phyloP scores from a whole-genome alignment of 225 moss, liverwort and hornwort genomes.

The Pseudisothecium myosuroides region DNA sequence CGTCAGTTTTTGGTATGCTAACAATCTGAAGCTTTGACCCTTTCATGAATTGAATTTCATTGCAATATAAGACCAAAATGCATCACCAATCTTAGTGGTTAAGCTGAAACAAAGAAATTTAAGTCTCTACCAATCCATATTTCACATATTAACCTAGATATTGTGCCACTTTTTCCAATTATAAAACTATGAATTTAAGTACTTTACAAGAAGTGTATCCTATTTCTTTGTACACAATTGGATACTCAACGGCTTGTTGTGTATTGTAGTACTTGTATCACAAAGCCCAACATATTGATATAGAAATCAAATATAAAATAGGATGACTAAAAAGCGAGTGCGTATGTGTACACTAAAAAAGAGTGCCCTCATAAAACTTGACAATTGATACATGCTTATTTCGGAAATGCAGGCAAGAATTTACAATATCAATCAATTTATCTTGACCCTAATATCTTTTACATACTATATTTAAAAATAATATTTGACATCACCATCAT shows the following conservation, averaged over 20 bases:
- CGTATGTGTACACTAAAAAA: no score
- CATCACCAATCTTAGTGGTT: background rate
- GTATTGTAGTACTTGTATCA: no score
- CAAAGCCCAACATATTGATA: no score
- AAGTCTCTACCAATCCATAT: background rate
- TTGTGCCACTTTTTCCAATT: no score
- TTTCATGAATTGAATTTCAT: background rate
- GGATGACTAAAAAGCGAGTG: no score
- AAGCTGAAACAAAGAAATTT: background rate
- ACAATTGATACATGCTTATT: background rate
- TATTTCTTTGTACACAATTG: no score
- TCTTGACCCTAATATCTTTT: background rate
- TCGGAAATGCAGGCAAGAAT: background rate
- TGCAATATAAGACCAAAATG: background rate
- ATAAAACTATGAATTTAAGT: no score
- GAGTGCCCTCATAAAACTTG: no score
- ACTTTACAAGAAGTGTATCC: no score
- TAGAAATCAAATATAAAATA: no score
- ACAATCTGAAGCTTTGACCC: background rate
- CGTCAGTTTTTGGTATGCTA: background rate
- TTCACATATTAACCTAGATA: no score
- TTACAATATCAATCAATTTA: background rate
- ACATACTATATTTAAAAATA: background rate
- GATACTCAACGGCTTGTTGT: no score
- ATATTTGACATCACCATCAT: background rate